phyloP scores from a whole-genome alignment of 768 basidiomycete species.

The Tricholoma terreum region DNA sequence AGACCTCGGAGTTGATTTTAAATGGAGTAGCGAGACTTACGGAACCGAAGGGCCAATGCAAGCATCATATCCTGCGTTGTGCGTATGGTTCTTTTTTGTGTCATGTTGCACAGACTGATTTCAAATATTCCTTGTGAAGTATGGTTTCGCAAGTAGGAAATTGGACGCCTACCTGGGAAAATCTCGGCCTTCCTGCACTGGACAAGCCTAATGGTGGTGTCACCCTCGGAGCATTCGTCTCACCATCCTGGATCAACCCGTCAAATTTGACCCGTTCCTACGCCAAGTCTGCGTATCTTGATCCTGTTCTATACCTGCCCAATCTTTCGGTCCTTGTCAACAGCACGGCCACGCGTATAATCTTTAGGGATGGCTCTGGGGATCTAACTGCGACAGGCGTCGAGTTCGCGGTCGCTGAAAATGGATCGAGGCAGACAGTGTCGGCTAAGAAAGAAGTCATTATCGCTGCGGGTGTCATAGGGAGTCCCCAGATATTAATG shows the following conservation, averaged over 20 bases:
- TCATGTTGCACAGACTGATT: conserved; percentile 34
- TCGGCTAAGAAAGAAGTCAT: conserved; percentile 48
- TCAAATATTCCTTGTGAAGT: conserved; percentile 34
- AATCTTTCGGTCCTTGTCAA: conserved; percentile 65
- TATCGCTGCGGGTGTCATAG: conserved; percentile 39
- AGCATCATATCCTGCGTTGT: conserved; percentile 22
- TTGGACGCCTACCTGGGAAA: conserved; percentile 52
- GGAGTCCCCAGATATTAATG: conserved; percentile 54
- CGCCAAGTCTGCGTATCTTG: conserved; percentile 55
- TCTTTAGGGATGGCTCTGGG: conserved; percentile 36
- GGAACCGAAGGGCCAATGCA: conserved; percentile 45
- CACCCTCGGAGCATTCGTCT: conserved; percentile 50
- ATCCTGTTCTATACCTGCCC: conserved; percentile 55
- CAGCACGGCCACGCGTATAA: conserved; percentile 54
- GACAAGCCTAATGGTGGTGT: conserved; percentile 45
- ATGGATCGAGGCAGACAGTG: conserved; percentile 7
- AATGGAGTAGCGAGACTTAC: conserved; percentile 38
- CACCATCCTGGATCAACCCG: conserved; percentile 59
- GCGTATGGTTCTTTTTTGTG: not conserved
- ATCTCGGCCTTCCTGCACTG: conserved; percentile 39
- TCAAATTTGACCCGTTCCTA: conserved; percentile 61
- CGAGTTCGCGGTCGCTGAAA: conserved; percentile 37
- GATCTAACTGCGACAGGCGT: conserved; percentile 48
- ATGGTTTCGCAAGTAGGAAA: conserved; percentile 42
- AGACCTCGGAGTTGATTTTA: conserved; percentile 37